Conservation (phyloP, 208 protist genomes). For the Leishmania gerbilli region DNA sequence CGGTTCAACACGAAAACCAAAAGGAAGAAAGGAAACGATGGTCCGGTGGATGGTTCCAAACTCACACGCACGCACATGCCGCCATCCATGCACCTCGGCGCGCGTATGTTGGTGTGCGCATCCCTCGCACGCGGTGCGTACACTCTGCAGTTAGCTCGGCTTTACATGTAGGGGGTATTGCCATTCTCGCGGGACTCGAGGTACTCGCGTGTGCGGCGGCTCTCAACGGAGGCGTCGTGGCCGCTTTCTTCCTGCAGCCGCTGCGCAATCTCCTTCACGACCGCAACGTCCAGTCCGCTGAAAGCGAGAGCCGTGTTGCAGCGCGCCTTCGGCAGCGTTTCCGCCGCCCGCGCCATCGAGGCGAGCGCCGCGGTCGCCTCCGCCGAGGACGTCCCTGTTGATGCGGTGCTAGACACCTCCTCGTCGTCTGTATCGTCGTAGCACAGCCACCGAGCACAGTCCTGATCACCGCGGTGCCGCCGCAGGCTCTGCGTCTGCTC, state of each 20-base stretch:
- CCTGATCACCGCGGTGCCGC: background rate
- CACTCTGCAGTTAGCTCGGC: background rate
- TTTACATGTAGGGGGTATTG: constrained; percentile 29
- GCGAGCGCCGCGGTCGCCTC: background rate
- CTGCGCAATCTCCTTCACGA: constrained; percentile 35
- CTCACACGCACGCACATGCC: background rate
- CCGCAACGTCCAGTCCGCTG: constrained; percentile 29
- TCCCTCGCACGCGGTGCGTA: background rate
- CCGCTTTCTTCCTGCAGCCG: constrained; percentile 3
- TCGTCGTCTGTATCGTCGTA: constrained; percentile 13
- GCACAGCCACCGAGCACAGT: constrained; percentile 11
- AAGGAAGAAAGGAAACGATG: background rate
- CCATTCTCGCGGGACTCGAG: constrained; percentile 22
- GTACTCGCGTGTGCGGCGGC: constrained; percentile 14
- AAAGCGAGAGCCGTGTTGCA: constrained; percentile 32
- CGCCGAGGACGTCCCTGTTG: background rate
- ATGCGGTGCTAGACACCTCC: background rate
- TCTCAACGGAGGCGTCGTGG: background rate
- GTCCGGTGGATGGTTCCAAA: background rate
- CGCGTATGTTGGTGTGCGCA: background rate
- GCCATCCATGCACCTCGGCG: background rate
- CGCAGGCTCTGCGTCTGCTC: background rate
- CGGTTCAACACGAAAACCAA: background rate
- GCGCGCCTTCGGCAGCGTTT: background rate
- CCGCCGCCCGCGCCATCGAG: background rate